Base-by-base conservation (phyloP, 2,329 filamentous ascomycete genomes). In the Aureobasidium subglaciale region DNA sequence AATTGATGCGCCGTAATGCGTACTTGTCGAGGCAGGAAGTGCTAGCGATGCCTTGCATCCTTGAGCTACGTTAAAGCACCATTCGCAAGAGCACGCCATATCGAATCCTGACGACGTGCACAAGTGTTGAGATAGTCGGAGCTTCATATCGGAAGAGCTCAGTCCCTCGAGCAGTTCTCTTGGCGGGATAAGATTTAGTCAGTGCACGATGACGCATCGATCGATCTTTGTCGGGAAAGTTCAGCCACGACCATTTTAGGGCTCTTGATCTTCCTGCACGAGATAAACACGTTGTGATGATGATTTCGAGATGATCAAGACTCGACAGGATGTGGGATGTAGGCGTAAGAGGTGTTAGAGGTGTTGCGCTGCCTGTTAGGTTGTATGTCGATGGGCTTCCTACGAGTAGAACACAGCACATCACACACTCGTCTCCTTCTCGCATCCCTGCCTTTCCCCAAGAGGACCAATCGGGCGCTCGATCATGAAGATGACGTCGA, bases 141-240 rank as follows among this genome's bases (percentile, higher is more conserved):
- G 43, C 13, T 48, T 48, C 13, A 32, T 25, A 18, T 34, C 29
- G 30, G 27, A 11, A 48, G 20, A n/a, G n/a, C n/a, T 18, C 43
- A 13, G 25, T 32, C 13, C 30, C 45, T 49, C 15, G 10, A 38
- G 24, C 34, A 29, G 24, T 50, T 50, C 22, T 29, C 46, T 50
- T 50, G 46, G 46, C 32, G 29, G 20, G 32, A 50, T 24, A 50
- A 38, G 29, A 34, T 50, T 37, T 50, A 3, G 34, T 16, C 24
- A n/a, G 32, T 38, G 46, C 46, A n/a, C 46, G 8, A 50, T 50
- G 46, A 50, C 46, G 46, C 22, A 43, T 16, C n/a, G n/a, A n/a
- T 16, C 10, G 35, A 38, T 38, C 13, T 38, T 10, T 5, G 7
- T 24, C 1, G 24, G 1, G 10, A 48, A 4, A 24, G 11, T 20